These are phyloP conservation scores for Paxillus rubicundulus DNA, from an alignment of 768 basidiomycete species.

Conservation along the genomic window DNA sequence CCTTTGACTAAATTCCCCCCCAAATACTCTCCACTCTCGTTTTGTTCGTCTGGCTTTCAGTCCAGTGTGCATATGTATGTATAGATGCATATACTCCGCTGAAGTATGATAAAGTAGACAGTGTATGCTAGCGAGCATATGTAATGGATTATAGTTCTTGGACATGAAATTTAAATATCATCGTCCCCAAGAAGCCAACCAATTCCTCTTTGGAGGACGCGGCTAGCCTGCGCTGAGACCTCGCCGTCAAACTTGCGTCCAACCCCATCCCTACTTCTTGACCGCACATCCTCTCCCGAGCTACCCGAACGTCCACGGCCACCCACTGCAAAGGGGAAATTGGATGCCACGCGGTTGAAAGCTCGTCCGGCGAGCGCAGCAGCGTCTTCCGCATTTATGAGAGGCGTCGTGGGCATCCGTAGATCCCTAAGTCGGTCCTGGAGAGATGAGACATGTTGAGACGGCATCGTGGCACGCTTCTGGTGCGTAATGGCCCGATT, in stretches of 20 bases:
- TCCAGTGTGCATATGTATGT: conserved; percentile 26
- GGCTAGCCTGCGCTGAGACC: conserved; percentile 70
- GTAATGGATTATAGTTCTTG: conserved; percentile 11
- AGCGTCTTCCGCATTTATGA: conserved; percentile 72
- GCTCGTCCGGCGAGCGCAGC: conserved; percentile 77
- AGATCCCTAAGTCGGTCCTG: conserved; percentile 62
- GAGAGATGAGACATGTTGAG: conserved; percentile 49
- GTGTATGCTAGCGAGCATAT: conserved; percentile 15
- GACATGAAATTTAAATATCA: conserved; percentile 3
- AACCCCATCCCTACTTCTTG: conserved; percentile 40
- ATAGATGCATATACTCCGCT: conserved; percentile 17
- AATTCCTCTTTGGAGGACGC: conserved; percentile 84
- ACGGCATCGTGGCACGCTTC: conserved; percentile 16
- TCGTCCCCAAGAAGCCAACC: conserved; percentile 94
- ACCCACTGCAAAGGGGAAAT: conserved; percentile 66
- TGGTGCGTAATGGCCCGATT: conserved; percentile 17
- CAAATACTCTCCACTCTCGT: conserved; percentile 8
- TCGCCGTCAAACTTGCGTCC: conserved; percentile 46
- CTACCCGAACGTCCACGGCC: conserved; percentile 31
- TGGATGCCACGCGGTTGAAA: conserved; percentile 74
- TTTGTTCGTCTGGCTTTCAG: conserved; percentile 27
- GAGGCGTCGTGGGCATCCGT: conserved; percentile 65
- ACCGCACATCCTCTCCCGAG: conserved; percentile 20
- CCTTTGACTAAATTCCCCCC: conserved; percentile 18
- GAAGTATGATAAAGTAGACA: conserved; percentile 14